Base-by-base conservation (phyloP, 1,284 basidiomycete genomes). In the Trichosporon asahii region DNA sequence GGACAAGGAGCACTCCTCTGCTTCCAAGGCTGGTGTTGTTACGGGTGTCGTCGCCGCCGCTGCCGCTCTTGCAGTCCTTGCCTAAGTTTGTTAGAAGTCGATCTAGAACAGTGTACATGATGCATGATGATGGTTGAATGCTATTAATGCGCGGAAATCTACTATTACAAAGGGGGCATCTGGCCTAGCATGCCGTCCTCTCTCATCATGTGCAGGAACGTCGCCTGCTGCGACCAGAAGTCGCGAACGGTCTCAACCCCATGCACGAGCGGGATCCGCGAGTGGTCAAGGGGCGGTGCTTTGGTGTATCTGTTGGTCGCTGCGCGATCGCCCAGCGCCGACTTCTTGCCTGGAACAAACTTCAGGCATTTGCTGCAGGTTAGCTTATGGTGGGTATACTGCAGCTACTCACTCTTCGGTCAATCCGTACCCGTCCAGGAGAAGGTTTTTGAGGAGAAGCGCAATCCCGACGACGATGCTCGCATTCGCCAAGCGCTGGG, bases 271-370 rank as follows among this genome's bases (percentile, higher is more conserved):
- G 76, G 74, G 35, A 79, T 72, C 63, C 79, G 71, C 14, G 72
- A 72, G 12, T 74, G 64, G 65, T 80, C 78, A 61, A 80, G 70
- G 14, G 70, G 74, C 2, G 66, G 66, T 2, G 64, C 40, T 12
- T 65, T 60, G 15, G 70, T 72, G 27, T 75, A 67, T 57, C 73
- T 75, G 57, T 88, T 88, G 3, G 85, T 81, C 1, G 89, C 90
- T n/a, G 91, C 87, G 78, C 89, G 91, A 80, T 97, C 94, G 0
- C 93, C 94, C 3, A 90, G 78, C 0, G 90, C 88, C 67, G 89
- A 91, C 83, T 95, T 96, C 86, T 95, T 96, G 25, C 91, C 91
- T 3, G 89, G 82, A 2, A 89, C 86, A 77, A 91, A 94, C 82
- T 94, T 95, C 49, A 88, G 86, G 76, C 37, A 66, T 55, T 66